Evolutionary conservation across 768 basidiomycete genomes (phyloP), one percentile per base, ranked within the genome.

Genomic region (Calocybe indica): DNA sequence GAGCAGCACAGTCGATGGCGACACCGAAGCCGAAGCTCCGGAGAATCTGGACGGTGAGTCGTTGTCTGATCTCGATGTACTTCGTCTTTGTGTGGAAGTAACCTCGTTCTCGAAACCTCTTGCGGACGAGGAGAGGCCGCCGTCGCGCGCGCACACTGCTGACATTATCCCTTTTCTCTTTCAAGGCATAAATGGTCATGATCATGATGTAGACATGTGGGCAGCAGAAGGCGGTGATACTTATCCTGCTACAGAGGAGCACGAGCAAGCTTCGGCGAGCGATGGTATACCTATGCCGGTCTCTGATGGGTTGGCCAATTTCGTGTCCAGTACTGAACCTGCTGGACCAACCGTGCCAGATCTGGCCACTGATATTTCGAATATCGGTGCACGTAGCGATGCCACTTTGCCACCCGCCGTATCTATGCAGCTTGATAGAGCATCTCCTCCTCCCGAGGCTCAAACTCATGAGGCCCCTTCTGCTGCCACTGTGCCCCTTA

Each of bases 131-230:
- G 65, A 70, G 68, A 67, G 70, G 66, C 58, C 65, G 70, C 73
- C 70, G 12, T 69, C 22, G 22, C 58, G 63, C 67, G 71, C 76
- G 73, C 79, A 71, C 74, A 70, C 72, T 62, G 66, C 86, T 88
- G 66, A 88, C 78, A 62, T 66, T 63, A 22, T 22, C 4, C 22
- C 22, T 4, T 62, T 60, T 58, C 64, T 74, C 58, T 70, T 68
- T 75, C 64, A 76, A 79, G 77, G 75, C 64, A 62, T 68, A 64
- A 55, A 62, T 68, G 59, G 62, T 22, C 22, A 22, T 63, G 61
- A 48, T 53, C 55, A 59, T 68, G 67, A 62, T 62, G 59, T 65
- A 52, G 62, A 73, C 68, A 65, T 72, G 57, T 67, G 56, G 54
- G 48, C 52, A 52, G 62, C 58, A 58, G 52, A 71, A 61, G 63